phyloP scores from a whole-genome alignment of 345 rosid species.

The Lepidium aucheri region DNA sequence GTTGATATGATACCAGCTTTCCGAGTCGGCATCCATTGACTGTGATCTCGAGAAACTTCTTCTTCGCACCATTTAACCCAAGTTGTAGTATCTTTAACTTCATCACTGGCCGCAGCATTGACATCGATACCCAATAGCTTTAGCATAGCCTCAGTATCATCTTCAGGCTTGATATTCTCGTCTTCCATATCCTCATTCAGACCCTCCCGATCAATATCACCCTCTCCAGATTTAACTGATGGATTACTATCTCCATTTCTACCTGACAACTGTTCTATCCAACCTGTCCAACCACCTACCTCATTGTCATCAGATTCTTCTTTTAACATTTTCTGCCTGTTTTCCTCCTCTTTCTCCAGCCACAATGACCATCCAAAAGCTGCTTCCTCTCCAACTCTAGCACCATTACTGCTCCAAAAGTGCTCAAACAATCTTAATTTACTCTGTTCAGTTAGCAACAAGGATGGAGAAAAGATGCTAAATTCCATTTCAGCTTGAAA shows the following conservation, averaged over 20 bases:
- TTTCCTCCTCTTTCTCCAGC: constrained; percentile 95
- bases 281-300: constrained; percentile 96
- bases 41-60: constrained; percentile 65
- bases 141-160: constrained; percentile 73
- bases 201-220: constrained; percentile 28
- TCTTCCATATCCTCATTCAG: constrained; percentile 39
- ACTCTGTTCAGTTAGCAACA: constrained; percentile 55
- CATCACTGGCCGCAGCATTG: constrained; percentile 47
- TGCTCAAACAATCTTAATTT: constrained; percentile 90
- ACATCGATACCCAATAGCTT: constrained; percentile 76
- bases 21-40: constrained; percentile 86
- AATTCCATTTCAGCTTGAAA: constrained; percentile 93
- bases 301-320: constrained; percentile 57
- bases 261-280: constrained; percentile 68
- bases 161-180: constrained; percentile 56
- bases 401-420: constrained; percentile 80
- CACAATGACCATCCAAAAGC: constrained; percentile 88
- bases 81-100: constrained; percentile 67
- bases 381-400: constrained; percentile 93
- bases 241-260: constrained; percentile 28
- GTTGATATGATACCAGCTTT: constrained; percentile 41
- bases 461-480: constrained; percentile 77
- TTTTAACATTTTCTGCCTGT: constrained; percentile 55
- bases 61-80: constrained; percentile 89
- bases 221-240: constrained; percentile 28